These are phyloP conservation scores for Suillus tomentosus DNA, from an alignment of 768 basidiomycete genomes.

Conservation along the genomic window DNA sequence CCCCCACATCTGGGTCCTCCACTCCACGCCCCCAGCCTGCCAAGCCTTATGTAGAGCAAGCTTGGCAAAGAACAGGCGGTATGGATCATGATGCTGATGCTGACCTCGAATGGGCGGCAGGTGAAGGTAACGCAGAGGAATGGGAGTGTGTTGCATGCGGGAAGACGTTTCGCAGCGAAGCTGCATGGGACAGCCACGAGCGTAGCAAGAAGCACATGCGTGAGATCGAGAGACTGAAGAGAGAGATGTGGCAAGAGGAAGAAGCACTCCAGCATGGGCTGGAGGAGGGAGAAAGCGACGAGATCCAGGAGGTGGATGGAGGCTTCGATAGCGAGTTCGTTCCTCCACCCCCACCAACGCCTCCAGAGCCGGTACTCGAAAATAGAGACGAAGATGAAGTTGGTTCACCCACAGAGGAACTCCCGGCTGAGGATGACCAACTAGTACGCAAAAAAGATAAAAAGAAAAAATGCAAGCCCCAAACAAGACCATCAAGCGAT, in stretches of 20 bases:
- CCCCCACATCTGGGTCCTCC: conserved; percentile 28
- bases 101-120: conserved; percentile 76
- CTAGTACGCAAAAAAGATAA: conserved; percentile 9
- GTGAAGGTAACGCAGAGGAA: conserved; percentile 73
- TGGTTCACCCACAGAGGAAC: neutral
- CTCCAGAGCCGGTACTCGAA: conserved; percentile 7
- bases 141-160: conserved; percentile 96
- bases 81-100: conserved; percentile 40
- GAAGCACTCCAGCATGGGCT: conserved; percentile 57
- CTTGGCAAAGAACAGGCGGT: conserved; percentile 74
- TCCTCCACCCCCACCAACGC: conserved; percentile 20
- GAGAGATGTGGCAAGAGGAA: conserved; percentile 78
- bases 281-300: conserved; percentile 33
- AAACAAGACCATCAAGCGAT: conserved; percentile 5
- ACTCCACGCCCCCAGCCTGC: conserved; percentile 26
- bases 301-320: conserved; percentile 19
- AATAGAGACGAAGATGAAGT: conserved; percentile 10
- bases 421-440: conserved; percentile 14
- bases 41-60: conserved; percentile 73
- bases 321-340: conserved; percentile 3
- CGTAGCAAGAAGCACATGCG: conserved; percentile 92
- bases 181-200: conserved; percentile 96
- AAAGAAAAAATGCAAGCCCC: conserved; percentile 15
- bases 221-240: conserved; percentile 76
- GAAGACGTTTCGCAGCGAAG: conserved; percentile 88